Evolutionary conservation across 176 grass and related monocot species (phyloP).

Genomic region (Aegilops tauschii): DNA sequence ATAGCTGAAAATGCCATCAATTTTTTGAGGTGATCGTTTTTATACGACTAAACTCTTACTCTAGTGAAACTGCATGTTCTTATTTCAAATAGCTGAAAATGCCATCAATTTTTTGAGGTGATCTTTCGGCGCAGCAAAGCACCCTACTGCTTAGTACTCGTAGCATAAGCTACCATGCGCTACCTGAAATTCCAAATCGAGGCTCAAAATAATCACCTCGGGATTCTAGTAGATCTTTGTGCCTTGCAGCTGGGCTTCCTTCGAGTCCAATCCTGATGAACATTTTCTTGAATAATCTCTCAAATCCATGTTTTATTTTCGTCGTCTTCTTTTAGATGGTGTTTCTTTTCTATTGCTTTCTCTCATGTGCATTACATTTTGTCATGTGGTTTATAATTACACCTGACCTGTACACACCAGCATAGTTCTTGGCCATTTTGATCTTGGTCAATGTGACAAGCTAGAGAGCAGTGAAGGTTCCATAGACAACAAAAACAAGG

Average conservation of each 20-base stretch:
- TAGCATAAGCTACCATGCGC: no score
- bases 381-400: not conserved
- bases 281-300: not conserved
- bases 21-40: no score
- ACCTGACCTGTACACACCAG: not conserved
- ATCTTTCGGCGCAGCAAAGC: no score
- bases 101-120: no score
- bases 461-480: slow-evolving; percentile 39
- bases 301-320: not conserved
- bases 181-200: no score
- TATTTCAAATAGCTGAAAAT: no score
- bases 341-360: not conserved
- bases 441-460: not conserved
- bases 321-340: not conserved
- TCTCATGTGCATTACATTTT: not conserved
- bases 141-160: no score
- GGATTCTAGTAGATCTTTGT: no score
- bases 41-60: no score
- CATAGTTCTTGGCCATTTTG: not conserved
- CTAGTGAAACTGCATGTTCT: no score
- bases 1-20: no score
- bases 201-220: no score
- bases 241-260: not conserved
- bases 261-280: not conserved
- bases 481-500: slow-evolving; percentile 54